Base-by-base conservation (phyloP, 371 early-diverging fungal species). In the Mucor velutinosus region DNA sequence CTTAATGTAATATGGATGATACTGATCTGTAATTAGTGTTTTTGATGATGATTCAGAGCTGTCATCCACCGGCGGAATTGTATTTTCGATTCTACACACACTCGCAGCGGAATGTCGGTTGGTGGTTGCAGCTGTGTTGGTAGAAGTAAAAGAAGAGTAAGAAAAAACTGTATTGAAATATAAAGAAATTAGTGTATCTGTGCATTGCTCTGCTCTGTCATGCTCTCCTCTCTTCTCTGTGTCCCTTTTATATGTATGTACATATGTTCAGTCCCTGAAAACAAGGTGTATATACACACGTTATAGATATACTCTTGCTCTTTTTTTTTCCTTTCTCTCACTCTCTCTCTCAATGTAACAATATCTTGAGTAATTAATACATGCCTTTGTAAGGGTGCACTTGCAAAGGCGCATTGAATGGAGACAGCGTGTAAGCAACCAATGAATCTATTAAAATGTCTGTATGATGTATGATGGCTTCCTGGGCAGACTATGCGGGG, bases 321-420 rank as follows among this genome's bases (percentile, higher is more conserved):
- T 12, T 49, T 23, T 49, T 8, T 25, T 11, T 23, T 8, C 25
- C 49, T 14, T 7, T 33, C 7, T 37, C 37, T 37, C 37, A 8
- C 10, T 8, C 35, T 14, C 37, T 14, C 37, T 37, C 37, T 12
- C 37, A 37, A 37, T 37, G 37, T 8, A 37, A 37, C 12, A 11
- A 37, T 37, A 37, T 37, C 14, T 37, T 25, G 23, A 23, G 21
- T 21, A 49, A 49, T 49, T 49, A 49, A 49, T 49, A 49, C 49
- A 59, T 67, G 61, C 68, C 68, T 68, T 68, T 68, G 39, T 68
- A 68, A 49, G 67, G 67, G 30, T 67, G 62, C 15, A 61, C 21
- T 17, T 56, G 61, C 43, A 39, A 57, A 14, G 49, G 66, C 25
- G 30, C 25, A 37, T 59, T 68, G 29, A 58, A 57, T 55, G 68